These are phyloP conservation scores for Trichocladium uniseriatum DNA, from an alignment of 495 filamentous ascomycete species.

Conservation along the genomic window DNA sequence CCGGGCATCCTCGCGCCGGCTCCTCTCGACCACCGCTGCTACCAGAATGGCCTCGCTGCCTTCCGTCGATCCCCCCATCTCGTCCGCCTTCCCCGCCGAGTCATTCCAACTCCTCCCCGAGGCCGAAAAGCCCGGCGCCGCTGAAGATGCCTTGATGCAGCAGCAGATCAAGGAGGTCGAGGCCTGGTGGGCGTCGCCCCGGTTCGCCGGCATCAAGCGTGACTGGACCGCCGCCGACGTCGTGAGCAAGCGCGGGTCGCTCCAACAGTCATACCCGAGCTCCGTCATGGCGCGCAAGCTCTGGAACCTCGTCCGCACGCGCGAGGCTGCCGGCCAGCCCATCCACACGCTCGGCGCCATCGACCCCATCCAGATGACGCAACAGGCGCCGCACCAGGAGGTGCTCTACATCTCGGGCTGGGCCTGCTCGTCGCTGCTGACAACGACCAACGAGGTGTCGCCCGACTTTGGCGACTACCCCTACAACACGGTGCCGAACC, in stretches of 20 bases:
- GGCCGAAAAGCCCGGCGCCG: constrained; percentile 57
- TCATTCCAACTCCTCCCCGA: constrained; percentile 73
- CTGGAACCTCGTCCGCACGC: constrained; percentile 74
- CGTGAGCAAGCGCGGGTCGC: constrained; percentile 79
- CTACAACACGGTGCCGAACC: constrained; percentile 97
- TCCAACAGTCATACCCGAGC: constrained; percentile 81
- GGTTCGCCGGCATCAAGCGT: constrained; percentile 81
- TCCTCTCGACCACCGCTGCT: constrained; percentile 22
- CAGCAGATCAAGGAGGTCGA: constrained; percentile 73
- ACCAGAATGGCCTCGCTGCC: constrained; percentile 22
- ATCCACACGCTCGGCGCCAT: constrained; percentile 97
- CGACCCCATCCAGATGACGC: constrained; percentile 97
- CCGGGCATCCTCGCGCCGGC: constrained; percentile 3
- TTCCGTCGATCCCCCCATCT: constrained; percentile 32
- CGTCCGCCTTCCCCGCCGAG: constrained; percentile 54
- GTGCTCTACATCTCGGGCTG: constrained; percentile 93
- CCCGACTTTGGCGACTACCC: constrained; percentile 97
- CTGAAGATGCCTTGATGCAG: constrained; percentile 74
- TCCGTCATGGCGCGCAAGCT: constrained; percentile 90
- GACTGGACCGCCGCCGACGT: constrained; percentile 87
- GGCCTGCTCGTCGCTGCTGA: constrained; percentile 90
- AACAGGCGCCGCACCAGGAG: constrained; percentile 93
- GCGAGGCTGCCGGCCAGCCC: constrained; percentile 65
- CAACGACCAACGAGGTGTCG: constrained; percentile 91
- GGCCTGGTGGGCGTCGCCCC: constrained; percentile 75